Evolutionary conservation across 2,329 filamentous ascomycete species (phyloP), one percentile per base, ranked within the genome.

Genomic region (Lecanicillium sp.): DNA sequence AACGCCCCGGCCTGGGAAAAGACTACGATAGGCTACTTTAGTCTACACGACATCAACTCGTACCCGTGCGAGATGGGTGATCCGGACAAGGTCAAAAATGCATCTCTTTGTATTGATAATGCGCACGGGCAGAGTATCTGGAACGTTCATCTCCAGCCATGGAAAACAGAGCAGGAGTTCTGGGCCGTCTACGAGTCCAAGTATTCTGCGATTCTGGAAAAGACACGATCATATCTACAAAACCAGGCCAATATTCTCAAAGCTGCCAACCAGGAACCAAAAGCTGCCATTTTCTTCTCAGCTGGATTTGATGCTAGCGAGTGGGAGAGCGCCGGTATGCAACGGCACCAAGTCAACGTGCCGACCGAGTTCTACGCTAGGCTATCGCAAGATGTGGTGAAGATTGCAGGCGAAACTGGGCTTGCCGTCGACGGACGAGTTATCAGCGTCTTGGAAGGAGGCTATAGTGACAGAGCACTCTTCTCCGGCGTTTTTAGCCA

Each of bases 221-320:
- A 96, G 65, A 79, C 87, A 4, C 79, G 86, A 5, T 68, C 65
- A 3, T 97, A 87, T 51, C 68, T 97, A n/a, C 75, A 72, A 38
- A 66, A 68, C 12, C 87, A 96, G 49, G 81, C 86, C 0, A 70
- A 79, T 31, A 76, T 77, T 20, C 62, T 92, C 20, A 69, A 66
- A 9, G 64, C 68, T 14, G 65, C 72, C 36, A 74, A 77, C 29
- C 72, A 79, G 25, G 66, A 66, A 17, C 84, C 88, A 4, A 90
- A 83, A 52, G 86, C 85, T 2, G 90, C 87, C 25, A 88, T 98
- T 33, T 98, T 98, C 63, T 66, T 98, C 36, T 97, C 90, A 33
- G 89, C 92, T 3, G 94, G 92, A 0, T 98, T 98, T 48, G 92
- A 98, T 62, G 92, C 92, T 3, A 96, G 89, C 55, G 88, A 98